Conservation (phyloP, 768 basidiomycete genomes). For the Saitozyma sp. region DNA sequence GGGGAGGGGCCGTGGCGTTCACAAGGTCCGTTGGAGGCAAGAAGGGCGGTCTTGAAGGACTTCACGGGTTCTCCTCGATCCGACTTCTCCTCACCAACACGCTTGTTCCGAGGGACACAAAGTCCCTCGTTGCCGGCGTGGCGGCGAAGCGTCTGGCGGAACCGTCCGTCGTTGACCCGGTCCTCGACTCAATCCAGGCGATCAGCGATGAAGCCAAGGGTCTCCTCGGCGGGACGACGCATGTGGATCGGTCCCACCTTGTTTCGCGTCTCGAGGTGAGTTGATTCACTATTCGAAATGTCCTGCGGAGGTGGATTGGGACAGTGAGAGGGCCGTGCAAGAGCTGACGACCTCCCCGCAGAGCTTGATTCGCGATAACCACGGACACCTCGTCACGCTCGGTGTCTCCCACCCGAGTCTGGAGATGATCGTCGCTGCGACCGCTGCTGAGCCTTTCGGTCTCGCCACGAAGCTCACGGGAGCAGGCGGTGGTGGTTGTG, state of each 20-base stretch:
- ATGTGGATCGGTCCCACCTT: constrained; percentile 64
- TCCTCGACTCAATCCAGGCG: constrained; percentile 76
- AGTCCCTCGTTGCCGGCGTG: constrained; percentile 89
- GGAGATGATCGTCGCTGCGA: constrained; percentile 75
- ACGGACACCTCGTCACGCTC: constrained; percentile 74
- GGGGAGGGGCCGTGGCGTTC: constrained; percentile 89
- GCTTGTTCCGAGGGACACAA: constrained; percentile 88
- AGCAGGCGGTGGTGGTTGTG: constrained; percentile 97
- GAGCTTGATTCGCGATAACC: constrained; percentile 86
- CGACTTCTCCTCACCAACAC: constrained; percentile 91
- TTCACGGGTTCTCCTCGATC: constrained; percentile 90
- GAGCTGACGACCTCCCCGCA: constrained; percentile 44
- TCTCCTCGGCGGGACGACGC: constrained; percentile 69
- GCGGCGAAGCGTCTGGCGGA: constrained; percentile 60
- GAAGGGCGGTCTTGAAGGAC: constrained; percentile 76
- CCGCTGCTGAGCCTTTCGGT: constrained; percentile 54
- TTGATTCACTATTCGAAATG: constrained; percentile 18
- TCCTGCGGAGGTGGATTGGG: not conserved
- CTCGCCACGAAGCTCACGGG: constrained; percentile 74
- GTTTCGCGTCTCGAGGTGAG: constrained; percentile 70
- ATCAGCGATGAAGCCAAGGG: constrained; percentile 80
- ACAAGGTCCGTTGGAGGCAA: constrained; percentile 73
- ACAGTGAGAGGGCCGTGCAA: not conserved
- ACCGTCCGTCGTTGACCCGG: constrained; percentile 76
- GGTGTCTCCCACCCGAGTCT: constrained; percentile 88